These are phyloP conservation scores for Parathielavia hyrcaniae DNA, from an alignment of 495 filamentous ascomycete species.

Conservation along the genomic window DNA sequence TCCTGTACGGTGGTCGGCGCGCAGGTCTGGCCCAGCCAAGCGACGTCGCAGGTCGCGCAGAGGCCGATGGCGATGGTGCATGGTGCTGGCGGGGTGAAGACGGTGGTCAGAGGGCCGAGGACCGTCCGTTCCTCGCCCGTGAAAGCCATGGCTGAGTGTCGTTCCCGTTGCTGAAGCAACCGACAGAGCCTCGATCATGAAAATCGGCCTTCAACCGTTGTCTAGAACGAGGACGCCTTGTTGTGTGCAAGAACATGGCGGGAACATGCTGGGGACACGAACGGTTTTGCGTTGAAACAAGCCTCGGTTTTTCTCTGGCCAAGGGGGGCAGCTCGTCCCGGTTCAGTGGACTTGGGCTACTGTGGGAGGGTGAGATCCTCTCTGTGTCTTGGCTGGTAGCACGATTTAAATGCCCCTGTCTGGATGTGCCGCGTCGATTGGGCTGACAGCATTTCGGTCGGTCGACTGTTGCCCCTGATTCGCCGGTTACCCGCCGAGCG, in stretches of 20 bases:
- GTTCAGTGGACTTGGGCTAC: neutral
- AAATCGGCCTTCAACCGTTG: neutral
- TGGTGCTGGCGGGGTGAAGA: slow-evolving; percentile 28
- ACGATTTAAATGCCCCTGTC: neutral
- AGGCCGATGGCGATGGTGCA: slow-evolving; percentile 19
- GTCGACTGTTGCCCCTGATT: neutral
- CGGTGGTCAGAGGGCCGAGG: slow-evolving; percentile 33
- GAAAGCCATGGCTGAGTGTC: neutral
- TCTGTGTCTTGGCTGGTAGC: neutral
- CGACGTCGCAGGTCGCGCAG: slow-evolving; percentile 18
- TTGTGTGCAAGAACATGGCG: neutral
- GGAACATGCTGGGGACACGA: neutral
- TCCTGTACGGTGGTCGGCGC: slow-evolving; percentile 12
- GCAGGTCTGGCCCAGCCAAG: slow-evolving; percentile 28
- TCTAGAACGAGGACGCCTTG: neutral
- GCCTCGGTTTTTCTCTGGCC: neutral
- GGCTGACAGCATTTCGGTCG: neutral
- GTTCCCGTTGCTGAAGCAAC: neutral
- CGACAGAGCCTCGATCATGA: too few species aligned
- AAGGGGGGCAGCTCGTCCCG: neutral
- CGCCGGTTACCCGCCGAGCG: neutral
- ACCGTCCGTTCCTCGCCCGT: slow-evolving; percentile 10
- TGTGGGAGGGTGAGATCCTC: neutral
- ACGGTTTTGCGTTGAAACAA: neutral
- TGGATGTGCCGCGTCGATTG: neutral